Evolutionary conservation across 2,329 filamentous ascomycete species (phyloP).

Genomic region (Cadophora luteo-olivacea): DNA sequence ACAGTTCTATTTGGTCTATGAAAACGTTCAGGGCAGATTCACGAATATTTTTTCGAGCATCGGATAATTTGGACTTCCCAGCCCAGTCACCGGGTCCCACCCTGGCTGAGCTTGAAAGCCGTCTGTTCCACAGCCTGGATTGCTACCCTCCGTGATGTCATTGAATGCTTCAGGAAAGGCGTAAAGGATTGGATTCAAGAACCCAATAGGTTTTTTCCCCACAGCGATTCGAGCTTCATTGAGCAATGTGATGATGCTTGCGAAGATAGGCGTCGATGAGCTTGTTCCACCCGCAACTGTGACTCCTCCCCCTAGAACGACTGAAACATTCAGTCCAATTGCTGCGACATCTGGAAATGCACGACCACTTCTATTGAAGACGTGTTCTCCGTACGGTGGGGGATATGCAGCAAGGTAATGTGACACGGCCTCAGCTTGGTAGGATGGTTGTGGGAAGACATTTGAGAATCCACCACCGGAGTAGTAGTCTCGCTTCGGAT

Average conservation of each 20-base stretch:
- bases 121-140: slow-evolving; percentile 41
- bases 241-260: slow-evolving; percentile 55
- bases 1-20: too few species aligned
- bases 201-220: slow-evolving; percentile 46
- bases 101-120: slow-evolving; percentile 41
- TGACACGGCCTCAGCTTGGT: slow-evolving; percentile 36
- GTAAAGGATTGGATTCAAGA: slow-evolving; percentile 45
- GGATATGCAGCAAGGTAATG: slow-evolving; percentile 36
- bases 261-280: slow-evolving; percentile 60
- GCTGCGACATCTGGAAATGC: slow-evolving; percentile 41
- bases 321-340: slow-evolving; percentile 34
- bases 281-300: slow-evolving; percentile 37
- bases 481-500: slow-evolving; percentile 48
- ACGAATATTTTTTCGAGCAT: slow-evolving; percentile 28
- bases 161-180: slow-evolving; percentile 38
- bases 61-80: slow-evolving; percentile 30
- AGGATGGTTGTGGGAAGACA: slow-evolving; percentile 40
- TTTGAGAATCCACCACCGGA: slow-evolving; percentile 56
- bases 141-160: slow-evolving; percentile 41
- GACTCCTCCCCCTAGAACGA: slow-evolving; percentile 31
- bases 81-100: slow-evolving; percentile 45
- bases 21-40: slow-evolving; percentile 29
- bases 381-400: slow-evolving; percentile 32
- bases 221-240: slow-evolving; percentile 46
- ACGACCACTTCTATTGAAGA: slow-evolving; percentile 36